Percentiles rank a stretch among this genome's conserved stretches.
phyloP scores from a whole-genome alignment of 2,329 filamentous ascomycete genomes.

The Pezicula neosporulosa region DNA sequence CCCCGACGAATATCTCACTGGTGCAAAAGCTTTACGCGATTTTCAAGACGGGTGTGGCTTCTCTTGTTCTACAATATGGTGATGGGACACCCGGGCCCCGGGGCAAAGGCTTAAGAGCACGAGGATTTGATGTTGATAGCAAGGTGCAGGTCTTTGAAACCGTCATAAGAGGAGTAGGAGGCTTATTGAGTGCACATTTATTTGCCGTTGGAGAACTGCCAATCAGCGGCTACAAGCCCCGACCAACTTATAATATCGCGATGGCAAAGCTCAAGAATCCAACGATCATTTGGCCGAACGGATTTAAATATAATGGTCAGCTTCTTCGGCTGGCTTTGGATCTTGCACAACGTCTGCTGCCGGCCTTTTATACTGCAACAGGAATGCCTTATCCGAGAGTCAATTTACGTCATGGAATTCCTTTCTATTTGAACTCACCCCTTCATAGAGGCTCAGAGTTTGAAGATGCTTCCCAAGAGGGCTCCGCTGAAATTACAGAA shows the following conservation, averaged over 20 bases:
- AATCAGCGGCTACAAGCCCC: conserved; percentile 71
- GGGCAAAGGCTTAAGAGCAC: conserved; percentile 68
- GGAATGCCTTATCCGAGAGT: conserved; percentile 55
- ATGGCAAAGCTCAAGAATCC: conserved; percentile 40
- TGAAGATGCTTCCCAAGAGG: conserved; percentile 32
- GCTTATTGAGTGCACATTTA: conserved; percentile 85
- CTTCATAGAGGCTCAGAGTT: conserved; percentile 56
- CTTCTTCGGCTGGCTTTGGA: conserved; percentile 86
- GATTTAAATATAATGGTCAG: conserved; percentile 84
- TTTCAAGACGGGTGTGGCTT: conserved; percentile 80
- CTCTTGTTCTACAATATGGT: conserved; percentile 79
- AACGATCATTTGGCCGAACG: conserved; percentile 69
- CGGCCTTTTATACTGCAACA: conserved; percentile 87
- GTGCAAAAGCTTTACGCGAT: conserved; percentile 60
- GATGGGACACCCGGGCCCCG: conserved; percentile 70
- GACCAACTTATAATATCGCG: conserved; percentile 6
- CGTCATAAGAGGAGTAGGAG: conserved; percentile 88
- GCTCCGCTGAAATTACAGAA: conserved; percentile 72
- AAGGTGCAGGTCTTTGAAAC: conserved; percentile 99
- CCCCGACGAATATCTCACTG: conserved; percentile 47
- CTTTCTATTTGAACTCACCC: conserved; percentile 27
- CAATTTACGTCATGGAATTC: conserved; percentile 1
- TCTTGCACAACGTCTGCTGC: conserved; percentile 77
- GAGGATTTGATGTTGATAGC: conserved; percentile 91
- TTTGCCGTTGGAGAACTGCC: conserved; percentile 91